A percentile compares a stretch with the other conserved stretches of the same genome.
phyloP scores from a whole-genome alignment of 257 asterid species.

The Solanum gandarillasii region DNA sequence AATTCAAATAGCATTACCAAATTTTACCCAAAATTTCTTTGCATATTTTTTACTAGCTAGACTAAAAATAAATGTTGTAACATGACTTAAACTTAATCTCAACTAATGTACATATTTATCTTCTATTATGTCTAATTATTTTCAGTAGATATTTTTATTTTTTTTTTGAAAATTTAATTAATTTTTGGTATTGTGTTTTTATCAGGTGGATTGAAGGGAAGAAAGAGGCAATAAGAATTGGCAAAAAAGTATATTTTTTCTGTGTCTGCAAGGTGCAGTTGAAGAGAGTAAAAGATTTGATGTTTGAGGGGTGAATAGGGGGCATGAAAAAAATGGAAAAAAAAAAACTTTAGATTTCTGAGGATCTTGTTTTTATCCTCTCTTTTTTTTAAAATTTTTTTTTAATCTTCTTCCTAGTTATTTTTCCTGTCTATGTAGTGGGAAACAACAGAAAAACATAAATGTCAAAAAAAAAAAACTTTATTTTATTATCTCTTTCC shows the following conservation, averaged over 20 bases:
- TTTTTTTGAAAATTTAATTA: not conserved
- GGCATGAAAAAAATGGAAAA: not conserved
- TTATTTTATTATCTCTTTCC: not conserved
- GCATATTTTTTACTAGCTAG: not conserved
- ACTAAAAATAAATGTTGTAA: not conserved
- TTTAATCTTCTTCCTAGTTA: conserved; percentile 17
- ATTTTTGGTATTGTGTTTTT: not conserved
- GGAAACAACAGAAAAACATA: conserved; percentile 57
- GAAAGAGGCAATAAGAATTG: conserved; percentile 41
- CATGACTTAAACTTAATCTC: not conserved
- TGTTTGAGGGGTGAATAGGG: not conserved
- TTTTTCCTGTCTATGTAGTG: conserved; percentile 51
- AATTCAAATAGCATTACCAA: not conserved
- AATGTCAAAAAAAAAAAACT: not conserved
- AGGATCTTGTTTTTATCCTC: conserved; percentile 33
- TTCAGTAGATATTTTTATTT: not conserved
- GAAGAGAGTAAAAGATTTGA: conserved; percentile 18
- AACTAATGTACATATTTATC: not conserved
- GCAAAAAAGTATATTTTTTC: conserved; percentile 9
- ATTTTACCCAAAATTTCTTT: not conserved
- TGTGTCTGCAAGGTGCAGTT: conserved; percentile 17
- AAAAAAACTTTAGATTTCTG: conserved; percentile 24
- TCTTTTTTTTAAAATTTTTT: conserved; percentile 5
- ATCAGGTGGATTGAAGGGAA: conserved; percentile 48
- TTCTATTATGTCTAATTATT: not conserved